phyloP scores from a whole-genome alignment of 2,329 filamentous ascomycete genomes.

The Hirsutella rhossiliensis region DNA sequence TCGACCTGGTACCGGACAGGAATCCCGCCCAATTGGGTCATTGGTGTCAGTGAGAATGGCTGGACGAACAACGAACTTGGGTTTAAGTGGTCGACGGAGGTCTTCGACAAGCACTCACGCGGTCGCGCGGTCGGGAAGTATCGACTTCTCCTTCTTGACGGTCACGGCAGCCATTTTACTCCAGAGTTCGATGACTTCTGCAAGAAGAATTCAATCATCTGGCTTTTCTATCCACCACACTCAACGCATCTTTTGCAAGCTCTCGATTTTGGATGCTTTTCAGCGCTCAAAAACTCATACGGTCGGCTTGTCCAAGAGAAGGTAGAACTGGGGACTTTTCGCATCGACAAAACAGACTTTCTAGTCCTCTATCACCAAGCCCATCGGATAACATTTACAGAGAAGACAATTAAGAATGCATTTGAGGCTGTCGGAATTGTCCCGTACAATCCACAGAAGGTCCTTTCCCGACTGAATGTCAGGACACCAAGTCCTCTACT shows the following conservation, averaged over 20 bases:
- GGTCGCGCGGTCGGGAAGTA: too few species aligned
- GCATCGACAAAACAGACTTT: neutral
- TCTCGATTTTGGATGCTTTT: neutral
- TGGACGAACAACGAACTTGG: neutral
- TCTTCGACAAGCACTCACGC: too few species aligned
- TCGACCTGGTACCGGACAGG: neutral
- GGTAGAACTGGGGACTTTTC: neutral
- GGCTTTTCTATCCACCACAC: too few species aligned
- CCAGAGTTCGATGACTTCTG: too few species aligned
- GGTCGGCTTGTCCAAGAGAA: neutral
- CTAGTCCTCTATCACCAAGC: neutral
- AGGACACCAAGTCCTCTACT: too few species aligned
- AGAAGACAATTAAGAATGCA: neutral
- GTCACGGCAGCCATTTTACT: too few species aligned
- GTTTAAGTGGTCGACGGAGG: neutral
- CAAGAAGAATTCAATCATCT: too few species aligned
- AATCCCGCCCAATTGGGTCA: neutral
- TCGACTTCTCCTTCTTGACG: too few species aligned
- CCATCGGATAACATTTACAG: neutral
- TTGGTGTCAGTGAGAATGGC: neutral
- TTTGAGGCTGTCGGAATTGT: neutral
- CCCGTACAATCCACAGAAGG: neutral
- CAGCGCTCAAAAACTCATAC: neutral
- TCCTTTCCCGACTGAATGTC: too few species aligned
- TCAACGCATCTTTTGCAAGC: too few species aligned